Evolutionary conservation across 2,329 filamentous ascomycete genomes (phyloP).

Genomic region (Scedosporium apiospermum): DNA sequence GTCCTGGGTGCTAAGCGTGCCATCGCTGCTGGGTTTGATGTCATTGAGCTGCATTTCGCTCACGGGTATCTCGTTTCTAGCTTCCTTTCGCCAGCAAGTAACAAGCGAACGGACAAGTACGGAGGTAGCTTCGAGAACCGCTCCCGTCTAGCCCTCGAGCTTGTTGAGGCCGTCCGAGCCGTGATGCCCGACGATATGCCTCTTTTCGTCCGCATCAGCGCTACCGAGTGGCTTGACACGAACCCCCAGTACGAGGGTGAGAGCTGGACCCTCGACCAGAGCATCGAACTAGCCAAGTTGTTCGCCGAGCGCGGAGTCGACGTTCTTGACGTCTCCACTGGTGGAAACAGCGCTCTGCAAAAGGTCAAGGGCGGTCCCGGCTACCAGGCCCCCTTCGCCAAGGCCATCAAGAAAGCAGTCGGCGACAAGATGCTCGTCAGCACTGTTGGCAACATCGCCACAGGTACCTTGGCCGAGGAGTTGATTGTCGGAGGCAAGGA

Average conservation of each 20-base stretch:
- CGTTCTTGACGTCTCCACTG: constrained; percentile 62
- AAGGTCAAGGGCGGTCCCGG: constrained; percentile 49
- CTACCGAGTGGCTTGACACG: constrained; percentile 65
- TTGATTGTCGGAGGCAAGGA: constrained; percentile 27
- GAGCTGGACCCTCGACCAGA: constrained; percentile 60
- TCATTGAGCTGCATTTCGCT: constrained; percentile 64
- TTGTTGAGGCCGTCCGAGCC: constrained; percentile 51
- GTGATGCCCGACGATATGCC: constrained; percentile 60
- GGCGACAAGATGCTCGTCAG: constrained; percentile 44
- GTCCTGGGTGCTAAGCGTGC: constrained; percentile 43
- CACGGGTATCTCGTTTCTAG: constrained; percentile 68
- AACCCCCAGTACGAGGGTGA: constrained; percentile 41
- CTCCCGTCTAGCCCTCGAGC: constrained; percentile 55
- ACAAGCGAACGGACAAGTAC: constrained; percentile 58
- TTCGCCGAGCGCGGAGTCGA: constrained; percentile 62
- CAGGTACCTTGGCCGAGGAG: constrained; percentile 33
- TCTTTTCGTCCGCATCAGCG: constrained; percentile 63
- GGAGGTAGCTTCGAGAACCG: constrained; percentile 66
- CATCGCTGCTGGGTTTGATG: constrained; percentile 56
- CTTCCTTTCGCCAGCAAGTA: constrained; percentile 62
- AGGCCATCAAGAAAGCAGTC: constrained; percentile 60
- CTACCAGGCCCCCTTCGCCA: constrained; percentile 64
- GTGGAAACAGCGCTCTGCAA: constrained; percentile 51
- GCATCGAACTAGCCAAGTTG: constrained; percentile 50
- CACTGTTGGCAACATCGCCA: constrained; percentile 39